These are phyloP conservation scores for Lumnitzera littorea DNA, from an alignment of 345 rosid genomes.

Conservation along the genomic window DNA sequence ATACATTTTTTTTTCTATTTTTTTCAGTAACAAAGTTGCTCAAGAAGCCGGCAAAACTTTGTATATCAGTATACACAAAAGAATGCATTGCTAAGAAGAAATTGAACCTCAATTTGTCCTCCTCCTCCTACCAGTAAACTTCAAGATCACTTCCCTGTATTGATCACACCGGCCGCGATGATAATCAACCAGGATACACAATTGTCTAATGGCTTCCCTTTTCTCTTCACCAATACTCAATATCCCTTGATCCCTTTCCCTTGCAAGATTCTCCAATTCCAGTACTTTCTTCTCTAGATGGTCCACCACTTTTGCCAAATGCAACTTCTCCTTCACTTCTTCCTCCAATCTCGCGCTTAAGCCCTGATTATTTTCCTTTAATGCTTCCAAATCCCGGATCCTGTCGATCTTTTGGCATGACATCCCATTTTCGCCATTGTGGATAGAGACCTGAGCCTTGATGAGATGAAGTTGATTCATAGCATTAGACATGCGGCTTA, in stretches of 20 bases:
- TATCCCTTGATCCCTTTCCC: constrained; percentile 37
- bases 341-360: constrained; percentile 31
- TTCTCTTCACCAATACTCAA: constrained; percentile 61
- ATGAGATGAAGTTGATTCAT: constrained; percentile 37
- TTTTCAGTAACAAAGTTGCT: too few species aligned
- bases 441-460: constrained; percentile 20
- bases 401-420: constrained; percentile 22
- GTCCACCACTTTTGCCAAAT: constrained; percentile 14
- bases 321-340: constrained; percentile 36
- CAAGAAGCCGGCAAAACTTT: too few species aligned
- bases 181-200: constrained; percentile 29
- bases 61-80: too few species aligned
- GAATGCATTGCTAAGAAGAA: background rate
- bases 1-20: too few species aligned
- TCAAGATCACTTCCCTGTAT: constrained; percentile 16
- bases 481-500: constrained; percentile 25
- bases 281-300: constrained; percentile 27
- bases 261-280: constrained; percentile 37
- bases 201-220: constrained; percentile 71
- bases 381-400: constrained; percentile 31
- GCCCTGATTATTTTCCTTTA: constrained; percentile 30
- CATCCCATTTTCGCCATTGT: background rate
- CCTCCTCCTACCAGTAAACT: constrained; percentile 12
- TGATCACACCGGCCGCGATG: constrained; percentile 21
- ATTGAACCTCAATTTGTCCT: background rate